Evolutionary conservation across 768 basidiomycete genomes (phyloP).

Genomic region (Mycena floridula): DNA sequence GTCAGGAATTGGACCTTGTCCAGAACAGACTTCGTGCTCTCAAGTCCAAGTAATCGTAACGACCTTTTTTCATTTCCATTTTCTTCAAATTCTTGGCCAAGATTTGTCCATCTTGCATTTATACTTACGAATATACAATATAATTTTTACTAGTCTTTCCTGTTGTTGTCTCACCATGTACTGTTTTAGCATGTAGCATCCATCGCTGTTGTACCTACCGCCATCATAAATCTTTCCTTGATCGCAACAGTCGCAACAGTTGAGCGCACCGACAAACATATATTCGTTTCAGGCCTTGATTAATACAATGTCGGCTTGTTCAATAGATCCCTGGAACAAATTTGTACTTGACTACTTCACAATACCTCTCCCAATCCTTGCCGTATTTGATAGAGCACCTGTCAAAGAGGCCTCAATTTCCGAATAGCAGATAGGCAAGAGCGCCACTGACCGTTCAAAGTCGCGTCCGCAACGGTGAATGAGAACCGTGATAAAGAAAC

Average conservation of each 20-base stretch:
- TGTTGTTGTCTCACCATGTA: no score
- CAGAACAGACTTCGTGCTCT: conserved; percentile 13
- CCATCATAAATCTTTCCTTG: no score
- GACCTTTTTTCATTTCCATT: neutral
- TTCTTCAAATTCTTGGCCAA: neutral
- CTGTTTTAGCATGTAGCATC: no score
- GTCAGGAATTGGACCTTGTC: conserved; percentile 10
- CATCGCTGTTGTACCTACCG: no score
- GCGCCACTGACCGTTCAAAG: conserved; percentile 72
- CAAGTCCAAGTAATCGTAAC: neutral
- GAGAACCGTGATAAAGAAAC: conserved; percentile 93
- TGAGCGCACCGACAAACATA: no score
- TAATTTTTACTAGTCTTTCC: no score
- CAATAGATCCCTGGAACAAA: conserved; percentile 88
- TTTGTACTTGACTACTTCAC: conserved; percentile 80
- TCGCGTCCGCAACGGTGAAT: conserved; percentile 89
- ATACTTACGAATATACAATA: no score
- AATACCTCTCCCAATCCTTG: conserved; percentile 92
- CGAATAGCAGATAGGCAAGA: neutral
- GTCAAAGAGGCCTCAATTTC: neutral
- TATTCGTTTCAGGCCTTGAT: no score
- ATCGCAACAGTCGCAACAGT: no score
- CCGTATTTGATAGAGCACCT: conserved; percentile 88
- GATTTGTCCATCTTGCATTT: no score
- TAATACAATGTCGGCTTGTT: no score